phyloP scores from a whole-genome alignment of 2,329 filamentous ascomycete species.

The Fusarium begoniae region DNA sequence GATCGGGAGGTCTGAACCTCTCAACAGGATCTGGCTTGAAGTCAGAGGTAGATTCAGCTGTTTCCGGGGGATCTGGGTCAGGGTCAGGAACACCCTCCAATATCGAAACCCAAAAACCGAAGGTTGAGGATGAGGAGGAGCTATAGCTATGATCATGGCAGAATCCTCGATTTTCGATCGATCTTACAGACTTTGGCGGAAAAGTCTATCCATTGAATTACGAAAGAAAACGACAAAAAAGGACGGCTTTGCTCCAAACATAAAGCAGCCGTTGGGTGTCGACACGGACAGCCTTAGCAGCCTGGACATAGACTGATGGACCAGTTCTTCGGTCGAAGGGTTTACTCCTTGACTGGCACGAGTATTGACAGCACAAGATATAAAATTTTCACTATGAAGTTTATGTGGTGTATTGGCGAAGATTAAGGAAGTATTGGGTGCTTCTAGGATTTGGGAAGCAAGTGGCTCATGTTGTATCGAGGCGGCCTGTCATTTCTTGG shows the following conservation, averaged over 20 bases:
- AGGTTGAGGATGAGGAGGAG: constrained; percentile 52
- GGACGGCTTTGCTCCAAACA: neutral
- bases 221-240: constrained; percentile 16
- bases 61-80: constrained; percentile 38
- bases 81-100: constrained; percentile 34
- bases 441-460: constrained; percentile 11
- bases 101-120: constrained; percentile 36
- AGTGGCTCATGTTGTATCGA: constrained; percentile 20
- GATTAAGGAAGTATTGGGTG: neutral
- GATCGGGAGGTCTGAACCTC: constrained; percentile 37
- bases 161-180: neutral
- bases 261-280: constrained; percentile 16
- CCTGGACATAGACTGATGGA: constrained; percentile 30
- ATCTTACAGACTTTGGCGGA: neutral
- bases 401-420: constrained; percentile 7
- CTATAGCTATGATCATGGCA: constrained; percentile 50
- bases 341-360: constrained; percentile 2
- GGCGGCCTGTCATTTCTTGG: constrained; percentile 4
- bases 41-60: constrained; percentile 46
- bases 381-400: constrained; percentile 15
- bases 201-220: neutral
- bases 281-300: constrained; percentile 18
- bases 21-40: constrained; percentile 46
- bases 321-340: constrained; percentile 2
- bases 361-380: constrained; percentile 12